Evolutionary conservation across 106 monocot species (phyloP), one percentile per base, ranked within the genome.

Genomic region (Iris macrosiphon): DNA sequence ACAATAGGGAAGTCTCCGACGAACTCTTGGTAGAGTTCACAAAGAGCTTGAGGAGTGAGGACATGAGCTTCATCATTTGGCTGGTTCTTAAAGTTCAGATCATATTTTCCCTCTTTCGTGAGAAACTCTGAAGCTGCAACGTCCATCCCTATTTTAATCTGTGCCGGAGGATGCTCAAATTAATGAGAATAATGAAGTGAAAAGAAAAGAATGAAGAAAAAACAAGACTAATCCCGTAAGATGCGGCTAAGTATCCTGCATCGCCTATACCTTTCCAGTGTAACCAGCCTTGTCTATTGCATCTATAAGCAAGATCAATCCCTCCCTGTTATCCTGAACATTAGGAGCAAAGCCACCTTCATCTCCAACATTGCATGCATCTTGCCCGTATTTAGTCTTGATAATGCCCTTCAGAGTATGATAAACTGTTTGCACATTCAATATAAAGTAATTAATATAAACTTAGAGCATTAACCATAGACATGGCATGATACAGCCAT

Each of bases 351-450:
- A 88, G 13, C 88, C 88, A 44, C 88, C 88, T 79, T 88, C 88
- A 70, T 88, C 88, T 63, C 88, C 88, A 65, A 88, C 88, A 73
- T 88, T 88, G 70, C 88, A 88, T 34, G 88, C 88, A 79, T 88
- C 88, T 70, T 83, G 88, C 18, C 88, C 88, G 66, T 88, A 88
- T 64, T 88, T 88, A 41, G 88, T 62, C 69, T 88, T 88, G 52
- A 88, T 88, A 61, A 88, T 88, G 51, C 83, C 79, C 44, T 88
- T 88, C 31, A 88, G 70, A 48, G 26, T 52, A 60, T 83, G 79
- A 54, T 88, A 88, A 33, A 88, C 88, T 88, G 75, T 13, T n/a
- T n/a, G n/a, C 40, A 53, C 39, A 55, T 17, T 5, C 18, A 57
- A 26, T 41, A 22, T 7, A 38, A 33, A 8, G 29, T 26, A 6